Evolutionary conservation across 768 basidiomycete species (phyloP).

Genomic region (Lactifluus volemus): DNA sequence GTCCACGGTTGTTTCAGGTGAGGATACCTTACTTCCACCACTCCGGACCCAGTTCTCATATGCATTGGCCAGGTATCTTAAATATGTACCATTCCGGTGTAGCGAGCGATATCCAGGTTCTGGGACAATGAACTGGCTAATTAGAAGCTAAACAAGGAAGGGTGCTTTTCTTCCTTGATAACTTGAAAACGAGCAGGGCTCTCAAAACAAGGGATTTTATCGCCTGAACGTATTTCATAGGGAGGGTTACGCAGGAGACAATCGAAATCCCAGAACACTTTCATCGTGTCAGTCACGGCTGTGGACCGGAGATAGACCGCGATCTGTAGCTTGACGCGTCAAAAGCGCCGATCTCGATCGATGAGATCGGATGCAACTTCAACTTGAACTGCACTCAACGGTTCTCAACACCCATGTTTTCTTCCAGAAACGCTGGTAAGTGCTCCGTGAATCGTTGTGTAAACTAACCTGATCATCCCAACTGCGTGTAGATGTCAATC

Average conservation of each 20-base stretch:
- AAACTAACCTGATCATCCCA: not conserved
- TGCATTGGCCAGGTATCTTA: constrained; percentile 24
- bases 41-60: constrained; percentile 25
- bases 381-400: not conserved
- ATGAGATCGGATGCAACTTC: not conserved
- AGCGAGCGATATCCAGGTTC: not conserved
- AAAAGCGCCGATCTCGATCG: not conserved
- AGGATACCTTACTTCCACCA: constrained; percentile 23
- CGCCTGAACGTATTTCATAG: constrained; percentile 26
- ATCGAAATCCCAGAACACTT: constrained; percentile 20
- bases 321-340: not conserved
- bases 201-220: constrained; percentile 25
- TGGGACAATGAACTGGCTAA: not conserved
- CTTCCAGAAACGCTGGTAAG: not conserved
- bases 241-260: constrained; percentile 26
- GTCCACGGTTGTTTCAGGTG: not conserved
- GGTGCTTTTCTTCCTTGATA: constrained; percentile 19
- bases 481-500: not conserved
- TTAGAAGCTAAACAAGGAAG: constrained; percentile 14
- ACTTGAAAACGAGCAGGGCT: constrained; percentile 23
- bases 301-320: not conserved
- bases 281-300: constrained; percentile 12
- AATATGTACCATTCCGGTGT: constrained; percentile 26
- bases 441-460: not conserved
- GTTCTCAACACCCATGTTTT: not conserved